Base-by-base conservation (phyloP, 2,329 filamentous ascomycete species). In the Paecilomyces dactylethromorphus region DNA sequence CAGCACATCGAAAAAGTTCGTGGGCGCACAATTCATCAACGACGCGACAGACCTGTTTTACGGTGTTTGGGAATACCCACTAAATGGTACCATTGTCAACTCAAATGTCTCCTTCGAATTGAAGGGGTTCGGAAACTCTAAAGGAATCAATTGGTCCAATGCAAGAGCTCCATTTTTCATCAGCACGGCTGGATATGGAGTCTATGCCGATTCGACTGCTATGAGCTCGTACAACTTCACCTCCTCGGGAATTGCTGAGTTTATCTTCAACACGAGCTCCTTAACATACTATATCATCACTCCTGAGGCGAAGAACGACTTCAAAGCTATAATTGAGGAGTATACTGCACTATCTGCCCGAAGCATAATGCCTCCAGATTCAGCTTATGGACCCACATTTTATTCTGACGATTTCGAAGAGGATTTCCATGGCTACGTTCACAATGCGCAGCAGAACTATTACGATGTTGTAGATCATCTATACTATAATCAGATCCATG, bases 251-350 rank as follows among this genome's bases (percentile, higher is more conserved):
- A 31, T n/a, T 5, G 52, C 52, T 54, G 21, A 54, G 11, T 54
- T 54, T n/a, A n/a, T 54, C 10, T 54, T 54, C 52, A 54, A 54
- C 52, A 54, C 52, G 15, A 54, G 52, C 52, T 31, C 52, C 7
- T 33, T 54, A 24, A 54, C 52, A 15, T 54, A 54, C 52, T 54
- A 54, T 24, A 33, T 54, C 24, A 54, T 54, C 13, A 54, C 26
- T 10, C 52, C 52, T 10, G 6, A 29, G 24, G 21, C 10, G 52
- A 33, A 33, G 11, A 54, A 54, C 15, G 4, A 54, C 22, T 54
- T 24, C 52, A 54, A 54, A 24, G 22, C 26, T 10, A 54, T 54
- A 31, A 54, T 54, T 21, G 24, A 54, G 26, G 52, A 54, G 7
- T 54, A 54, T 29, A 54, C 52, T 29, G 52, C 22, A 29, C 52